Evolutionary conservation across 208 protist genomes (phyloP).

Genomic region (Leishmania guyanensis): DNA sequence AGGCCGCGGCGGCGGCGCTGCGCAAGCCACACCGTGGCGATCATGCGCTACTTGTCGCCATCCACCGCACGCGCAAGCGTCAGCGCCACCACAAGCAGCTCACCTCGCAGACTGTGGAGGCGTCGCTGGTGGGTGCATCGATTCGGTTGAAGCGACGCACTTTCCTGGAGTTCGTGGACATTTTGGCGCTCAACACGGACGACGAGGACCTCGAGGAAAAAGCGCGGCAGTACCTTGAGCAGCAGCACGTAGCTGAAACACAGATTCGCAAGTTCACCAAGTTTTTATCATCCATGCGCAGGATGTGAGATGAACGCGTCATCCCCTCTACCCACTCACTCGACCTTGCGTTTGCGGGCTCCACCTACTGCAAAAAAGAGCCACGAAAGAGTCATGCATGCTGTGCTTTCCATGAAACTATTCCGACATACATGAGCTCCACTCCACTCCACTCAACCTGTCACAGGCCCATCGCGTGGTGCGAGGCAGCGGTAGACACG

Average conservation of each 20-base stretch:
- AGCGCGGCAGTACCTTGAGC: constrained; percentile 7
- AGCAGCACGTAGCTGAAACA: constrained; percentile 11
- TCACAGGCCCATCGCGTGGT: no score
- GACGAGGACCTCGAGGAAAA: not conserved
- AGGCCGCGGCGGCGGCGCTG: constrained; percentile 13
- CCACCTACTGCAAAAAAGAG: not conserved
- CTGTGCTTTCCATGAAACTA: no score
- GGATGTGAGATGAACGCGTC: not conserved
- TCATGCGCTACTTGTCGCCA: constrained; percentile 24
- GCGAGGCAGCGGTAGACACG: no score
- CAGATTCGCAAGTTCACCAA: constrained; percentile 8
- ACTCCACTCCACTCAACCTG: not conserved
- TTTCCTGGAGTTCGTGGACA: constrained; percentile 15
- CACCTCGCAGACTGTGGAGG: constrained; percentile 7
- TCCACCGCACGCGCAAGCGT: constrained; percentile 22
- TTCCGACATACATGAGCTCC: no score
- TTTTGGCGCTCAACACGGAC: constrained; percentile 8
- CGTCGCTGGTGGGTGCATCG: constrained; percentile 8
- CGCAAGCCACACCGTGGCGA: constrained; percentile 6
- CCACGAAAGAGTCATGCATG: not conserved
- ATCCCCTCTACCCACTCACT: not conserved
- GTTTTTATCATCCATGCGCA: not conserved
- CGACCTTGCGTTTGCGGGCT: not conserved
- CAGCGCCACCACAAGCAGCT: constrained; percentile 2
- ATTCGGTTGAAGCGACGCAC: constrained; percentile 16